Base-by-base conservation (phyloP, 495 filamentous ascomycete species). In the Margaritispora aquatica region DNA sequence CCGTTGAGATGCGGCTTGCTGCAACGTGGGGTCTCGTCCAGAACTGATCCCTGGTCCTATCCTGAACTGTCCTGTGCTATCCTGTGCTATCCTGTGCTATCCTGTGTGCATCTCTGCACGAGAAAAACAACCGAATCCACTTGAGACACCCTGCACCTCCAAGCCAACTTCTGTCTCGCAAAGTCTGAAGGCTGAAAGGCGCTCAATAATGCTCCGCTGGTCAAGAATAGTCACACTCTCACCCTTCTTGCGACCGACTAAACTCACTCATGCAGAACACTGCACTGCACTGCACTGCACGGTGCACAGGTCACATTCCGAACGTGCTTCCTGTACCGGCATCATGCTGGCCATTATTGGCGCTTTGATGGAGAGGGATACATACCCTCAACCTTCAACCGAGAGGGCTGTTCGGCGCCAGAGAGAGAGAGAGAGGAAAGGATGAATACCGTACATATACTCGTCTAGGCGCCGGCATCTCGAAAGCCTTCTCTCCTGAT, bases 371-470 rank as follows among this genome's bases (percentile, higher is more conserved):
- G 19, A 22, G 59, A 57, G 46, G 56, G 44, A n/a, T n/a, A n/a
- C n/a, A n/a, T n/a, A n/a, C n/a, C n/a, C n/a, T n/a, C n/a, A n/a
- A n/a, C n/a, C n/a, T n/a, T n/a, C n/a, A n/a, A n/a, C n/a, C n/a
- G n/a, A n/a, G n/a, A n/a, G n/a, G n/a, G n/a, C n/a, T n/a, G n/a
- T n/a, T n/a, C n/a, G n/a, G n/a, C n/a, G n/a, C n/a, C n/a, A n/a
- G n/a, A n/a, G n/a, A n/a, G n/a, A n/a, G n/a, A n/a, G n/a, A n/a
- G n/a, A n/a, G n/a, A n/a, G n/a, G n/a, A n/a, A n/a, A n/a, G n/a
- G n/a, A n/a, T 55, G 55, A 47, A 23, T 49, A 26, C 24, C 22
- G 55, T 63, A 68, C 60, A 64, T 68, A 68, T 68, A 68, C 54
- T 57, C 59, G 22, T 17, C 26, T 62, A 64, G 53, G 26, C 65